Percentiles rank a stretch among this genome's conserved stretches.
These are phyloP conservation scores for Saturnispora galanensis DNA, from an alignment of 805 yeast genomes.

Conservation along the genomic window DNA sequence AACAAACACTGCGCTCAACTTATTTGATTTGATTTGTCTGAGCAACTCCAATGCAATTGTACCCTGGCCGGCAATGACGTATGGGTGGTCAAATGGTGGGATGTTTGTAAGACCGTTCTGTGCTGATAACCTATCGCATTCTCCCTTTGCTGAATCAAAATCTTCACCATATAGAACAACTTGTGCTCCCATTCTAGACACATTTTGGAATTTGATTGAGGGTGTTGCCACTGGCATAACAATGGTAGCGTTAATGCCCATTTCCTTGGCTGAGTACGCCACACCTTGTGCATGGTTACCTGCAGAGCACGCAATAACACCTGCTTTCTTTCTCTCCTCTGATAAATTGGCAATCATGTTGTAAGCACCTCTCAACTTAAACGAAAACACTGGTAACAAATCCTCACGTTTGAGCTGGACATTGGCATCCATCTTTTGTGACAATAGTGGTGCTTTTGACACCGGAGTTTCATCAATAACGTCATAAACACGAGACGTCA, in stretches of 20 bases:
- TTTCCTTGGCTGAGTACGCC: constrained; percentile 77
- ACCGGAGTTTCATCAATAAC: constrained; percentile 88
- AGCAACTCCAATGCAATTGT: constrained; percentile 90
- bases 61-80: constrained; percentile 98
- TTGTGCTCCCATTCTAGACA: constrained; percentile 84
- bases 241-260: constrained; percentile 88
- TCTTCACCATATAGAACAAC: constrained; percentile 91
- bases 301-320: constrained; percentile 97
- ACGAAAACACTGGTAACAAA: constrained; percentile 86
- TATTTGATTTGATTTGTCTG: constrained; percentile 72
- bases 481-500: constrained; percentile 91
- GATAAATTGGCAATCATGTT: constrained; percentile 89
- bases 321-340: constrained; percentile 54
- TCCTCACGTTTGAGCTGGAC: constrained; percentile 86
- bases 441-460: constrained; percentile 61
- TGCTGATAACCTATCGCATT: constrained; percentile 63
- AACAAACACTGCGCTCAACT: constrained; percentile 77
- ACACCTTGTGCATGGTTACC: constrained; percentile 99
- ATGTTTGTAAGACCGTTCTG: constrained; percentile 75
- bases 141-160: constrained; percentile 89
- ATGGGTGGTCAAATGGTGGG: constrained; percentile 99
- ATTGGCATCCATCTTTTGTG: constrained; percentile 65
- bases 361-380: constrained; percentile 95
- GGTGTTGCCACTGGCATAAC: constrained; percentile 99
- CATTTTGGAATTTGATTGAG: constrained; percentile 85